A percentile compares a stretch with the other conserved stretches of the same genome.
phyloP scores from a whole-genome alignment of 768 basidiomycete genomes.

The Mrakia hoshinonis region DNA sequence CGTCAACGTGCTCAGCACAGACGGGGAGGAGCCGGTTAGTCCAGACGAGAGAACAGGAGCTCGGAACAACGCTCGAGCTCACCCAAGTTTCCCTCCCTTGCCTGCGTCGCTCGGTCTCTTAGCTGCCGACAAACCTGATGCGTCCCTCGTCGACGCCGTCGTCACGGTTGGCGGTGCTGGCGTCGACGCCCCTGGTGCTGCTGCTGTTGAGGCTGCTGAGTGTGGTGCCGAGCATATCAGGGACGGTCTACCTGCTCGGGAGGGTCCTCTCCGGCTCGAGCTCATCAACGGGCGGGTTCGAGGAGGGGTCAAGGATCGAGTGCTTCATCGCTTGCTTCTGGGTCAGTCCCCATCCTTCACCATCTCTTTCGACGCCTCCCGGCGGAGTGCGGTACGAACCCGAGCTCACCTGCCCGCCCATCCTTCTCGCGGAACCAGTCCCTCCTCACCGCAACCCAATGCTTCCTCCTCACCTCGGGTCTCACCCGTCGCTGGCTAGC shows the following conservation, averaged over 20 bases:
- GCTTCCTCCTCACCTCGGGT: constrained; percentile 76
- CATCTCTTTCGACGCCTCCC: not conserved
- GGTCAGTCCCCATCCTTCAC: constrained; percentile 16
- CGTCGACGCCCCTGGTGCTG: constrained; percentile 8
- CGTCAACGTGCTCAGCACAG: constrained; percentile 24
- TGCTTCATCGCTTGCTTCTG: constrained; percentile 24
- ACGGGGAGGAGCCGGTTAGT: constrained; percentile 27
- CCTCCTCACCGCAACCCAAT: constrained; percentile 78
- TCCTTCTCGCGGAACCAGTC: constrained; percentile 48
- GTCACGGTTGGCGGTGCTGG: not conserved
- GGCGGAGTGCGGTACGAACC: too few species aligned
- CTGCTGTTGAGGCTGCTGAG: constrained; percentile 12
- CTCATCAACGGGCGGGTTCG: not conserved
- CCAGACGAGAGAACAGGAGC: too few species aligned
- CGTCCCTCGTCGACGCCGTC: constrained; percentile 6
- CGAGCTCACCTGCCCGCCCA: too few species aligned
- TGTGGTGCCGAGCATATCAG: constrained; percentile 17
- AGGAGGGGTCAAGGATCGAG: constrained; percentile 14
- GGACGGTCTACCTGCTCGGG: constrained; percentile 19
- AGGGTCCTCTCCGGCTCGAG: not conserved
- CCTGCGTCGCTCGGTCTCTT: not conserved
- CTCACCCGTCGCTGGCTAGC: constrained; percentile 80
- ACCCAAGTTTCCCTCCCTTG: not conserved
- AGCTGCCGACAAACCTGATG: constrained; percentile 25
- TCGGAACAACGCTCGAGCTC: not conserved